Evolutionary conservation across 495 filamentous ascomycete species (phyloP), one percentile per base, ranked within the genome.

Genomic region (Sphaerosporella brunnea): DNA sequence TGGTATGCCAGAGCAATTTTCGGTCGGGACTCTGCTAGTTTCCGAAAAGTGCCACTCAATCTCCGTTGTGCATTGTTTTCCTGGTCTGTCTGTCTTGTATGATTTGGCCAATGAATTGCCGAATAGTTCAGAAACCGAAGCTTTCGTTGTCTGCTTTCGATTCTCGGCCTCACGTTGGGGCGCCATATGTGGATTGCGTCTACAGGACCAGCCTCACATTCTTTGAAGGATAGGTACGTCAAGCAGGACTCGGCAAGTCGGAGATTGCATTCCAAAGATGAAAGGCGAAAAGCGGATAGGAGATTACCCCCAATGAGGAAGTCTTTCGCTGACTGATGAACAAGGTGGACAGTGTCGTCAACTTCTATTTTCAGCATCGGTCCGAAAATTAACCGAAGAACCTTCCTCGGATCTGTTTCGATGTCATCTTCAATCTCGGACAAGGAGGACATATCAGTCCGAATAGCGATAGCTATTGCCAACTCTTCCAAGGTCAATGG

Each of bases 401-500:
- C 34, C 11, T 35, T 32, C 13, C 35, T 36, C 23, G 46, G 24
- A n/a, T 53, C 38, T 20, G 36, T 47, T 41, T 50, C 51, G 2
- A 51, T 36, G 2, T 53, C 28, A 28, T 49, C 46, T 2, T 44
- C 21, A 18, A 53, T 53, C 10, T 20, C 11, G 21, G 48, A 23
- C 23, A 53, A 38, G 11, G 51, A 51, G 21, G 23, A 46, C 35
- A 46, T 28, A 11, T 47, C 16, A 13, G 48, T 34, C 20, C 40
- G 24, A 20, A 47, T 16, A 32, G 48, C 52, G 30, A 51, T 23
- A n/a, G 41, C 36, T 24, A 42, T 43, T 21, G 45, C 48, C 35
- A 51, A 39, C 30, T 54, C 52, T 32, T 47, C 28, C 19, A 54
- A 19, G 16, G 23, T 51, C 30, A 54, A 48, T 9, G 52, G 52